Base-by-base conservation (phyloP, 2,329 filamentous ascomycete species). In the Diaporthe vaccinii region DNA sequence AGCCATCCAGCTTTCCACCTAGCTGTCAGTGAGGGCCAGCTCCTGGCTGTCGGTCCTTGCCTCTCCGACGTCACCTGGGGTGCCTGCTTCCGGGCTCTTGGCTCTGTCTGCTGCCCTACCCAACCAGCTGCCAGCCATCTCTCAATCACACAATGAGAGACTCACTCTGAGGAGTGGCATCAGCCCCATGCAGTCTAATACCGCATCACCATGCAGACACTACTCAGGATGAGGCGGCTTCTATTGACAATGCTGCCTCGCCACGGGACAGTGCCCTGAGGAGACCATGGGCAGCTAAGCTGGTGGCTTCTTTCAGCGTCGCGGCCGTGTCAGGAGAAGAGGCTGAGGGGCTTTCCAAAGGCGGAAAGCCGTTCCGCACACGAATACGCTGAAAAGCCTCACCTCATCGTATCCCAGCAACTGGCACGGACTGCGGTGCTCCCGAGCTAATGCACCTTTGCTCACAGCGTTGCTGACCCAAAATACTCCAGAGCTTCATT, bases 1-100 rank as follows among this genome's bases (percentile, higher is more conserved):
- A 91, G 80, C 85, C 91, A n/a, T 93, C 94, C 34, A 93, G 88
- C 76, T 98, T 98, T 81, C 96, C 96, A 28, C 95, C 95, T 4
- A 92, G 73, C 62, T 46, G 67, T 28, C 75, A 89, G 79, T 89
- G 89, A 72, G 77, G 80, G 8, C 44, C 34, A 15, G 20, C 55
- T 8, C 78, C 81, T 74, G 81, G 78, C 78, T 73, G 65, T 74
- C 74, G 25, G 20, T 31, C 25, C 39, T 58, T 49, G 10, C 22
- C 12, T 46, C 62, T 31, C 36, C 41, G 39, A 41, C 41, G 46
- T 31, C 34, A 22, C 57, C 36, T 31, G 49, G 51, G 69, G 62
- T 72, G 59, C 65, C 71, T 39, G 51, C n/a, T 31, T 49, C 25
- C 41, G 53, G 58, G 20, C 22, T 31, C 14, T 36, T 39, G 41